Evolutionary conservation across 768 basidiomycete species (phyloP).

Genomic region (Mycena indigotica): DNA sequence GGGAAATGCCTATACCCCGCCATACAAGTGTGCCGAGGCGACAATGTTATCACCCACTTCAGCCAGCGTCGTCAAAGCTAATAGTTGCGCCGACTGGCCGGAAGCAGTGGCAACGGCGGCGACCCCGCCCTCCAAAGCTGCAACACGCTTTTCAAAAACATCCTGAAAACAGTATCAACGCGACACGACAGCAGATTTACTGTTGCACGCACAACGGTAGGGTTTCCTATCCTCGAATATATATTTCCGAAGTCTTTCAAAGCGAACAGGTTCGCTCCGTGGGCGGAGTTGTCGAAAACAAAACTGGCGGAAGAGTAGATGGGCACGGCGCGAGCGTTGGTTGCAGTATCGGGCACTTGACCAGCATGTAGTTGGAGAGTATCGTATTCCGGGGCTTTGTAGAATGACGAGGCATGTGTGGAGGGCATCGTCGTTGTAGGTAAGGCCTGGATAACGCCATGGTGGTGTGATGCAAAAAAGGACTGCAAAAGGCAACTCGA

Average conservation of each 20-base stretch:
- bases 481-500: too few species aligned
- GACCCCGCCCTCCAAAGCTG: slow-evolving; percentile 57
- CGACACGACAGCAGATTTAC: neutral
- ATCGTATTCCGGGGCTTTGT: slow-evolving; percentile 40
- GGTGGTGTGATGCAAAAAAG: neutral
- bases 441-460: neutral
- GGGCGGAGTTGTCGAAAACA: slow-evolving; percentile 54
- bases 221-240: slow-evolving; percentile 53
- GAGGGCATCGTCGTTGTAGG: neutral
- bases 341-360: slow-evolving; percentile 46
- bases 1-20: slow-evolving; percentile 37
- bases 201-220: slow-evolving; percentile 40
- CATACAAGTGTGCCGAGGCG: slow-evolving; percentile 48
- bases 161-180: slow-evolving; percentile 34
- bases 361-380: slow-evolving; percentile 65
- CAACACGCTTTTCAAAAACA: slow-evolving; percentile 60
- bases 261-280: slow-evolving; percentile 56
- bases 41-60: slow-evolving; percentile 58
- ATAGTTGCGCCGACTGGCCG: slow-evolving; percentile 59
- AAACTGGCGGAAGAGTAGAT: slow-evolving; percentile 55
- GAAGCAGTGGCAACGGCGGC: slow-evolving; percentile 56
- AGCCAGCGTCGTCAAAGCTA: slow-evolving; percentile 48
- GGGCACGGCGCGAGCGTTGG: slow-evolving; percentile 58
- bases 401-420: neutral
- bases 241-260: slow-evolving; percentile 47